Base-by-base conservation (phyloP, 495 filamentous ascomycete genomes). In the Penicillium diatomitis region DNA sequence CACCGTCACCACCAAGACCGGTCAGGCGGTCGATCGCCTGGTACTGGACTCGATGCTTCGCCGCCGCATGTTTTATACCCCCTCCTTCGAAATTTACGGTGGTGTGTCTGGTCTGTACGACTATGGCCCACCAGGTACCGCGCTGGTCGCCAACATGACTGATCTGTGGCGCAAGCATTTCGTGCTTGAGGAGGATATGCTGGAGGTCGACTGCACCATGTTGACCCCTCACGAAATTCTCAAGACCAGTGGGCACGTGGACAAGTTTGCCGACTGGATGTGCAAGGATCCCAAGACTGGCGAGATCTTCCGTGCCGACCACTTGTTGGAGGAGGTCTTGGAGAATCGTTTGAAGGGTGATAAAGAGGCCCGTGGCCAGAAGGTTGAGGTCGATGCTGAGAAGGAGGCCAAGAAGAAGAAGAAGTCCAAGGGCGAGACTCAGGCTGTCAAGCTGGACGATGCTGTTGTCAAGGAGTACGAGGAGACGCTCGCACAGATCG, bases 231-330 rank as follows among this genome's bases (percentile, higher is more conserved):
- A 88, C 51, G 87, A 91, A 37, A 87, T 97, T 8, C 76, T 98
- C 40, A 95, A 96, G 79, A 97, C 92, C 28, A 88, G 83, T 62
- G 92, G 94, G 50, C 92, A 98, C 69, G 92, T 97, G 45, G 92
- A 96, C 55, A 94, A 94, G 67, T 98, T 97, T 65, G 86, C 89
- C 56, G 94, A 97, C 66, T 96, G 88, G 88, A 96, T 96, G 90
- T 95, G 89, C 81, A 96, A 96, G 69, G 92, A 98, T 66, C 89
- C 90, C 46, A 92, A 95, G 74, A 92, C 85, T 56, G 92, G 92
- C 60, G 94, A 97, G 72, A 94, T 96, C 50, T 83, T 96, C 66
- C 81, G 92, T 51, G 90, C 92, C 31, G 92, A 98, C 63, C 92
- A 98, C 70, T 75, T 97, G 54, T 88, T 98, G 34, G 88, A 97